Conservation (phyloP, 2,329 filamentous ascomycete genomes). For the Dactylellina parvicollis region DNA sequence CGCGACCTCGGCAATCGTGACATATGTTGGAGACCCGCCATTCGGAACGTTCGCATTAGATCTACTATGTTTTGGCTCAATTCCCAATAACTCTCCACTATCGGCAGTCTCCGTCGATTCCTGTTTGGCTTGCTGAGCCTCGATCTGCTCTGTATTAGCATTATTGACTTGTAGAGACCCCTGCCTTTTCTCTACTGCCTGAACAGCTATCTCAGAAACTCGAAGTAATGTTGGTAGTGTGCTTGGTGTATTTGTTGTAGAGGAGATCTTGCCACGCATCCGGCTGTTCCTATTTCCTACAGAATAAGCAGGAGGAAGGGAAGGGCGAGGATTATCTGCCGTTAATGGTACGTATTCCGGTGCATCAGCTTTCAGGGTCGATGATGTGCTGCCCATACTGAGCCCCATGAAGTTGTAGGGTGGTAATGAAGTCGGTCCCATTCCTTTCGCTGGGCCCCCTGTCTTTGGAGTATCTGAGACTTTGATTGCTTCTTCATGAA, state of each 20-base stretch:
- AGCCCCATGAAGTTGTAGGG: constrained; percentile 29
- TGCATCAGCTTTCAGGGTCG: constrained; percentile 61
- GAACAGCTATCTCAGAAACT: neutral
- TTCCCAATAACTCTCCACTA: too few relatives aligned
- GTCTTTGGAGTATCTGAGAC: neutral
- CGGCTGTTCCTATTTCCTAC: constrained; percentile 6
- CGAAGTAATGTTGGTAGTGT: neutral
- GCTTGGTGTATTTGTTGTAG: neutral
- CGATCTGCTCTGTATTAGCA: neutral
- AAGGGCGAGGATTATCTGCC: neutral
- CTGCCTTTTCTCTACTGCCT: neutral
- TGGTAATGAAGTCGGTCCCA: constrained; percentile 52
- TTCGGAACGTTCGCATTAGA: too few relatives aligned
- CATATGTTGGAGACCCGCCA: too few relatives aligned
- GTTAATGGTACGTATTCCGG: constrained; percentile 61
- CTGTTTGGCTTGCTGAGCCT: neutral
- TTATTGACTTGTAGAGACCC: neutral
- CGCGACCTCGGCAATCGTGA: too few relatives aligned
- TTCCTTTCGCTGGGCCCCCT: constrained; percentile 13
- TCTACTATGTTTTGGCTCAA: neutral
- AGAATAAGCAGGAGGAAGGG: constrained; percentile 35
- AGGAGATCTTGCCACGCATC: neutral
- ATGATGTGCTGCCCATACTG: constrained; percentile 26
- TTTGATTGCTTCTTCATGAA: neutral
- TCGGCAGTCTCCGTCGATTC: too few relatives aligned